Percentiles rank a stretch among this genome's conserved stretches.
phyloP scores from a whole-genome alignment of 169 alveolate genomes.

The Plasmodium cynomolgi region DNA sequence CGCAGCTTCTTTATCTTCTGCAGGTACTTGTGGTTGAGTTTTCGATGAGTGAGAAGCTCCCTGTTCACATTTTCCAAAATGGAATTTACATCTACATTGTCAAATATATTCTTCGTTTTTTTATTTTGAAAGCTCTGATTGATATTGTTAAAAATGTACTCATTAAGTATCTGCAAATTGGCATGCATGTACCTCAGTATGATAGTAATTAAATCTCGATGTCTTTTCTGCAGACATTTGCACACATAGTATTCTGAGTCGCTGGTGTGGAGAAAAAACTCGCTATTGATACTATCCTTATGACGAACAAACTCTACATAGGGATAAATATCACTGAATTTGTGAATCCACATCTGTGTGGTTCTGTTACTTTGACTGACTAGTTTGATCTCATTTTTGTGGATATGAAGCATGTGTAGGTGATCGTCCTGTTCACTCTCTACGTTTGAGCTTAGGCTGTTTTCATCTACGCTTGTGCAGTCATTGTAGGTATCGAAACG shows the following conservation, averaged over 20 bases:
- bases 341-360: slow-evolving; percentile 48
- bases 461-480: slow-evolving; percentile 3
- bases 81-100: slow-evolving; percentile 44
- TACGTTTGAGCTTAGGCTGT: slow-evolving; percentile 1
- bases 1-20: slow-evolving; percentile 28
- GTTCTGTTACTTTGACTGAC: slow-evolving; percentile 13
- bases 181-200: slow-evolving; percentile 66
- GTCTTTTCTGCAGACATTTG: slow-evolving; percentile 50
- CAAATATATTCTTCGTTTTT: slow-evolving; percentile 28
- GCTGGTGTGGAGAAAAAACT: slow-evolving; percentile 19
- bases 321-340: slow-evolving; percentile 39
- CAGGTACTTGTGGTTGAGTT: slow-evolving; percentile 12
- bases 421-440: slow-evolving; percentile 30
- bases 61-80: slow-evolving; percentile 36
- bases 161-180: slow-evolving; percentile 31
- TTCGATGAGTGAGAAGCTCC: slow-evolving; percentile 15
- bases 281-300: background rate
- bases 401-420: slow-evolving; percentile 39
- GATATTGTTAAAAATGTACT: slow-evolving; percentile 51
- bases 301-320: slow-evolving; percentile 4
- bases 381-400: slow-evolving; percentile 45
- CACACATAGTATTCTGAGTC: slow-evolving; percentile 22
- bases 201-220: slow-evolving; percentile 43
- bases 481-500: background rate
- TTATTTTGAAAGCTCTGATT: slow-evolving; percentile 26